Base-by-base conservation (phyloP, 2,329 filamentous ascomycete species). In the Aspergillus texensis region DNA sequence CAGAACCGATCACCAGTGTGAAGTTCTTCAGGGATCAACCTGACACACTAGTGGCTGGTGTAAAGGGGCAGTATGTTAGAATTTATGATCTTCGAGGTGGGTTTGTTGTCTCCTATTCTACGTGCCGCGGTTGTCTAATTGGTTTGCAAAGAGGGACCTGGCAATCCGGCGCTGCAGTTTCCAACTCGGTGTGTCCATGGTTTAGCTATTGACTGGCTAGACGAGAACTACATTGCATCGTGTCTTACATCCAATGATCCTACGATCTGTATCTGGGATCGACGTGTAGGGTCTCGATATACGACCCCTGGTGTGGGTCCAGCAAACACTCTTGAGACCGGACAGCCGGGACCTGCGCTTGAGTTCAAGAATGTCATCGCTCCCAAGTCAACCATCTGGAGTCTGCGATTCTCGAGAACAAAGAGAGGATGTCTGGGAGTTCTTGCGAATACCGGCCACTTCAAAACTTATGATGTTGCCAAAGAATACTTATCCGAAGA, bases 211-310 rank as follows among this genome's bases (percentile, higher is more conserved):
- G 86, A 90, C 74, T 86, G 85, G 65, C 75, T 86, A 57, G 87
- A 89, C 70, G 85, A 89, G 70, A 88, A 89, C 62, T 89, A 88
- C 70, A 87, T 90, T 68, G 83, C 87, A 5, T 88, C 87, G 16
- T 86, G 85, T 54, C 73, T 74, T 54, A 81, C 85, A 2, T 78
- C 81, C 0, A 84, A 83, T 54, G 86, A 89, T 65, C 82, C 86
- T 21, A 82, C 82, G 2, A 83, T 89, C 46, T 87, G 84, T 62
- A 80, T 89, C 6, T 90, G 88, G 88, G 88, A 90, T 70, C 82
- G 85, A 60, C 84, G 88, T 58, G 78, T 80, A 61, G 79, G 80
- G 6, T 71, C 74, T 43, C 74, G 80, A 11, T 75, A 78, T 50
- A 71, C 76, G 34, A 71, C 76, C 4, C 69, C 78, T 19, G 73